Evolutionary conservation across 306 rosid species (phyloP), one percentile per base, ranked within the genome.

Genomic region (Echinosophora koreensis): DNA sequence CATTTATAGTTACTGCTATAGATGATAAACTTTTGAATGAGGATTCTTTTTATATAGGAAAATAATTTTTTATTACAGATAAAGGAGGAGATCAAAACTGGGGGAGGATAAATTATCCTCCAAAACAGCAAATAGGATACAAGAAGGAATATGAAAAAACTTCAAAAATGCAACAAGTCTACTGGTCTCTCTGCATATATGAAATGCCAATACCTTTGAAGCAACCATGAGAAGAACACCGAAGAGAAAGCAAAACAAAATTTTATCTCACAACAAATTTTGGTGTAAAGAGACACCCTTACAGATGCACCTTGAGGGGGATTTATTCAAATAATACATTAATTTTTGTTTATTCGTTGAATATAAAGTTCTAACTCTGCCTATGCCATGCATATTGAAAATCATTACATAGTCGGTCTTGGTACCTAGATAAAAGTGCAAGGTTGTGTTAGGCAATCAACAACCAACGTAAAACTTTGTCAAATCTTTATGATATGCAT

Each of bases 201-300:
- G 44, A 39, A 39, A 39, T 6, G 44, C 1, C 44, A 39, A 39
- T 8, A 5, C 44, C 44, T 8, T 39, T 39, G 44, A 39, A 39
- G 60, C 22, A 56, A 71, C 54, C 55, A 56, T 30, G 61, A 12
- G 60, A 14, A 72, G 42, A 56, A 50, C 37, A 69, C 12, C 7
- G 5, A 65, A 18, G 10, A 44, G 55, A 66, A 44, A 35, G 56
- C 46, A 66, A 18, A 66, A 18, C 38, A 27, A 17, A 66, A 66
- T 66, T 37, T 42, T 44, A 66, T 66, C 55, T 6, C 56, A 12
- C 14, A 37, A 37, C 7, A 44, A 66, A 18, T 5, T 66, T 17
- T 5, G 30, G 54, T 52, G 11, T 62, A 42, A 54, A 54, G 60
- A 54, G 60, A 8, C 12, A 54, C 6, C 17, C 60, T 54, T 54